Percentiles rank a stretch among this genome's conserved stretches.
Evolutionary conservation across 257 asterid species (phyloP).

Genomic region (Jasminum sambac): DNA sequence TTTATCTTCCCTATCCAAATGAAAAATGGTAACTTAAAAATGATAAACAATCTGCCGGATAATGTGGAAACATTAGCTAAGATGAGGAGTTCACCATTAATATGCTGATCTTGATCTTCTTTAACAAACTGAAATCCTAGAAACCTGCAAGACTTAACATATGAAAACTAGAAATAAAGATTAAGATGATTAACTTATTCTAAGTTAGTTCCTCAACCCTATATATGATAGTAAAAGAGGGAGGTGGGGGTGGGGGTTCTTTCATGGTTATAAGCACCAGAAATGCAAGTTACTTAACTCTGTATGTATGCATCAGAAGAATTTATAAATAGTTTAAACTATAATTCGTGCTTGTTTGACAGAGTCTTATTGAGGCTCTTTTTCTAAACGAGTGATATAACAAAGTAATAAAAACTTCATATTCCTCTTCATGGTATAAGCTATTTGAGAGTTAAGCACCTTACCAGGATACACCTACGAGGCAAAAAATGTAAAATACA

Average conservation of each 20-base stretch:
- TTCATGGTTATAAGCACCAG: not conserved
- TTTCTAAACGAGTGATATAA: too few relatives aligned
- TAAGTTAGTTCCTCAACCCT: not conserved
- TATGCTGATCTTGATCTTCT: slow-evolving; percentile 69
- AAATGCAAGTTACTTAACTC: not conserved
- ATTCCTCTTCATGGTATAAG: not conserved
- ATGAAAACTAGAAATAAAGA: slow-evolving; percentile 11
- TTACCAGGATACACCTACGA: slow-evolving; percentile 87
- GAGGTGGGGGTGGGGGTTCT: not conserved
- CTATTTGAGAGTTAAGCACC: slow-evolving; percentile 23
- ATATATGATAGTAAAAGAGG: slow-evolving; percentile 6
- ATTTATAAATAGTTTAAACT: too few relatives aligned
- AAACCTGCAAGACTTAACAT: slow-evolving; percentile 55
- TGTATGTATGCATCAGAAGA: too few relatives aligned
- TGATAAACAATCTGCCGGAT: slow-evolving; percentile 3
- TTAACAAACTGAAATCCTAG: slow-evolving; percentile 69
- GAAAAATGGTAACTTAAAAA: slow-evolving; percentile 4
- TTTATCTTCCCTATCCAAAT: not conserved
- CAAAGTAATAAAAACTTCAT: not conserved
- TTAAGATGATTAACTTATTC: not conserved
- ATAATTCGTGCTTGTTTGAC: too few relatives aligned
- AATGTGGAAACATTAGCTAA: slow-evolving; percentile 35
- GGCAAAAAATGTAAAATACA: slow-evolving; percentile 81
- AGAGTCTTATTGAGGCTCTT: too few relatives aligned
- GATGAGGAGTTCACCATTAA: slow-evolving; percentile 48